These are phyloP conservation scores for Rhamnella rubrinervis DNA, from an alignment of 331 rosid genomes.

Conservation along the genomic window DNA sequence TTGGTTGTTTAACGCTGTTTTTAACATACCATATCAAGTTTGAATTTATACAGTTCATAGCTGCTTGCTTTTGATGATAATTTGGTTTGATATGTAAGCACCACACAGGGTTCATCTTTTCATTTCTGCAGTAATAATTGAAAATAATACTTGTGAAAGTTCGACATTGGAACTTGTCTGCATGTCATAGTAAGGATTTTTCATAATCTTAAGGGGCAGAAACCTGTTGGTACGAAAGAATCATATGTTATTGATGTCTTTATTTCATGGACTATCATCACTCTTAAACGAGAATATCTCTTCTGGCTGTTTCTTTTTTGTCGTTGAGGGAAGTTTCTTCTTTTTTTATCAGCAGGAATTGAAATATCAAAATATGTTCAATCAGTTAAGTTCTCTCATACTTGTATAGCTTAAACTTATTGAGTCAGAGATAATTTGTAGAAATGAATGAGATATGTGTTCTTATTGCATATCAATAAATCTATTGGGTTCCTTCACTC, in stretches of 20 bases:
- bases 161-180: not conserved
- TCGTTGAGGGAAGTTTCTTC: too few species aligned
- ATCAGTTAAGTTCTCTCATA: too few species aligned
- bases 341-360: too few species aligned
- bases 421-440: not conserved
- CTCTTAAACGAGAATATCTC: too few species aligned
- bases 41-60: not conserved
- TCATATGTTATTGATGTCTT: too few species aligned
- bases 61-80: conserved; percentile 6
- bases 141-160: not conserved
- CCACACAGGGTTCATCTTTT: not conserved
- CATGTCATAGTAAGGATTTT: not conserved
- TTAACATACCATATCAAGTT: not conserved
- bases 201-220: not conserved
- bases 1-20: not conserved
- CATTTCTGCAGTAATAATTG: not conserved
- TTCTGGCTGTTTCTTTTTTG: too few species aligned
- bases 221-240: too few species aligned
- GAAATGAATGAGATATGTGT: not conserved
- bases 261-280: too few species aligned
- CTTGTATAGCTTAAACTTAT: not conserved
- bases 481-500: not conserved
- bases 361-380: too few species aligned
- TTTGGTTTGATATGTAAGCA: not conserved
- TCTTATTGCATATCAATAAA: not conserved